phyloP scores from a whole-genome alignment of 768 basidiomycete genomes.

The Boletales sp. region DNA sequence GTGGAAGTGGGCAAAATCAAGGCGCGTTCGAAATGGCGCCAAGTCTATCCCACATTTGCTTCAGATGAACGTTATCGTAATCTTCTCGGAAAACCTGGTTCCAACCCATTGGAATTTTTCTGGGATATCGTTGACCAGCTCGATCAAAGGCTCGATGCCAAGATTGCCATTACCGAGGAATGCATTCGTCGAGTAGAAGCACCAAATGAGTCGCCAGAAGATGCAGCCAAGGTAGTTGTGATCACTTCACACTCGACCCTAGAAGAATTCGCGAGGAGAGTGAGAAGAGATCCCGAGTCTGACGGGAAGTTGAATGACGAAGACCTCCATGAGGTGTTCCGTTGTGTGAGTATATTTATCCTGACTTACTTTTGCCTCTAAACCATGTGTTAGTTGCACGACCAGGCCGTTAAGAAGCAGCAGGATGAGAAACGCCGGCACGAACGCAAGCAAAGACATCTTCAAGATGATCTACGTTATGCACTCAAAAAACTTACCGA shows the following conservation, averaged over 20 bases:
- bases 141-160: constrained; percentile 80
- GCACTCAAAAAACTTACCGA: constrained; percentile 88
- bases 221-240: constrained; percentile 34
- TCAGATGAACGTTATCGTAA: constrained; percentile 80
- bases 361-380: not conserved
- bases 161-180: constrained; percentile 64
- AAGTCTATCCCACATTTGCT: constrained; percentile 72
- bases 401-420: constrained; percentile 66
- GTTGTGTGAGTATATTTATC: constrained; percentile 46
- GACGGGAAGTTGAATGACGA: constrained; percentile 43
- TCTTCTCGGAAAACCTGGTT: constrained; percentile 91
- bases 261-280: constrained; percentile 55
- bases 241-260: constrained; percentile 58
- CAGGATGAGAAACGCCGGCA: constrained; percentile 84
- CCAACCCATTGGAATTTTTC: constrained; percentile 93
- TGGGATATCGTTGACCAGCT: constrained; percentile 90
- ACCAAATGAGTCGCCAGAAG: constrained; percentile 29
- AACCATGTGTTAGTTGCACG: constrained; percentile 54
- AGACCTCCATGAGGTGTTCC: constrained; percentile 58
- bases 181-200: constrained; percentile 46
- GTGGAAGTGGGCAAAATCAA: constrained; percentile 62
- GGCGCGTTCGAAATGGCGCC: constrained; percentile 89
- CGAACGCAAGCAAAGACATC: constrained; percentile 80
- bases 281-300: constrained; percentile 56
- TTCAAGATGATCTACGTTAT: constrained; percentile 95